These are phyloP conservation scores for Sporisorium reilianum DNA, from an alignment of 1,284 basidiomycete genomes.

Conservation along the genomic window DNA sequence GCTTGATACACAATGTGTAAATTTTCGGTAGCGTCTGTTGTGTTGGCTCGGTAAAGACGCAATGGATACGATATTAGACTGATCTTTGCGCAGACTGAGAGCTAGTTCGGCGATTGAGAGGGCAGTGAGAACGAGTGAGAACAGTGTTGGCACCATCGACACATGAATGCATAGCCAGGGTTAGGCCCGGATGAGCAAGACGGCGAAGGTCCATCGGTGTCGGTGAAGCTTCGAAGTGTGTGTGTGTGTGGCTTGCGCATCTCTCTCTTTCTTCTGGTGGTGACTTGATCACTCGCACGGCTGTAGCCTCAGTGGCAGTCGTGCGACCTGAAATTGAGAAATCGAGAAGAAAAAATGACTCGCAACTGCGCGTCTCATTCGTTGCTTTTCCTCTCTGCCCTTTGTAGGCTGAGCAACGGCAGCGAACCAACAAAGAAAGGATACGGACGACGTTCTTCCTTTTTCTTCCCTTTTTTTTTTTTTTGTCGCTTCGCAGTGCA, in stretches of 20 bases:
- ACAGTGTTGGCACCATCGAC: too few relatives aligned
- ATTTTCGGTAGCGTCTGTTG: conserved; percentile 1
- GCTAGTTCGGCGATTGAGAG: conserved; percentile 8
- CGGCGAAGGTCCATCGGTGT: not conserved
- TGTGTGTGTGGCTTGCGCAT: too few relatives aligned
- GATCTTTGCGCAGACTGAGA: not conserved
- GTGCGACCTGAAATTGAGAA: conserved; percentile 10
- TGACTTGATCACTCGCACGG: not conserved
- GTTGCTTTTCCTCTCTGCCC: conserved; percentile 2
- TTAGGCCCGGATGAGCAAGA: conserved; percentile 3
- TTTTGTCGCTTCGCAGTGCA: not conserved
- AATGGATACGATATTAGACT: conserved; percentile 23
- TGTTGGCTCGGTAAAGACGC: conserved; percentile 17
- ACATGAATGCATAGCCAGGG: too few relatives aligned
- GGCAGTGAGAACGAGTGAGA: not conserved
- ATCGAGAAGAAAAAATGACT: conserved; percentile 34
- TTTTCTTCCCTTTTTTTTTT: conserved; percentile 24
- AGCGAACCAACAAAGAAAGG: too few relatives aligned
- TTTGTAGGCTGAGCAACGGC: not conserved
- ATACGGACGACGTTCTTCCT: conserved; percentile 23
- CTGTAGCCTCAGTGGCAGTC: conserved; percentile 2
- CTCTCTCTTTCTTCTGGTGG: conserved; percentile 3
- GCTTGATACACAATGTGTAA: conserved; percentile 9
- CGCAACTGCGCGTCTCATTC: conserved; percentile 7
- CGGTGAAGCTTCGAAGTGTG: not conserved